Evolutionary conservation across 164 flowering plant species (phyloP).

Genomic region (grape (Vitis vinifera)): DNA sequence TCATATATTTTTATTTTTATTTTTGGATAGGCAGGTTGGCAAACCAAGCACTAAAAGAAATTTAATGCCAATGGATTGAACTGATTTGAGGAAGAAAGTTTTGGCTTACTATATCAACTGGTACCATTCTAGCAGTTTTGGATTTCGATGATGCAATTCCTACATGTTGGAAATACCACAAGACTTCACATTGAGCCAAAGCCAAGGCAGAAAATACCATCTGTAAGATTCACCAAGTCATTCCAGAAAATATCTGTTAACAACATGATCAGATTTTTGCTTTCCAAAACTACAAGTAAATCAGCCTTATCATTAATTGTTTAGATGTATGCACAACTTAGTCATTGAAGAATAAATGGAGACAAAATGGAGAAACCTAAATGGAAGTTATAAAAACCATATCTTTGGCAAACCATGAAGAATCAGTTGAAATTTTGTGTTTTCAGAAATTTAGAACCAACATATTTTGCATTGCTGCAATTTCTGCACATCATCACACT

Average conservation of each 20-base stretch:
- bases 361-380: no score
- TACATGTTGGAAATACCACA: conserved; percentile 96
- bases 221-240: conserved; percentile 37
- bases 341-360: no score
- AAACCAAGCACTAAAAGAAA: neutral
- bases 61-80: neutral
- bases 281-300: neutral
- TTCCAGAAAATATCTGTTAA: conserved; percentile 1
- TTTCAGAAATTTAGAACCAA: no score
- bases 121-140: conserved; percentile 53
- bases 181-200: conserved; percentile 81
- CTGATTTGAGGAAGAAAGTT: conserved; percentile 3
- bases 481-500: no score
- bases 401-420: no score
- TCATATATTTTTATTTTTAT: neutral
- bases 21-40: neutral
- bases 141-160: conserved; percentile 84
- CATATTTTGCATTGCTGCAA: no score
- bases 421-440: no score
- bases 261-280: neutral
- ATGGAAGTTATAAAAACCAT: no score
- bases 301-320: neutral
- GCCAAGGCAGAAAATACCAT: conserved; percentile 99
- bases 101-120: conserved; percentile 79
- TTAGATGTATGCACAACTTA: no score